Conservation (phyloP, 192 early-diverging fungal genomes). For the Podila clonocystis region DNA sequence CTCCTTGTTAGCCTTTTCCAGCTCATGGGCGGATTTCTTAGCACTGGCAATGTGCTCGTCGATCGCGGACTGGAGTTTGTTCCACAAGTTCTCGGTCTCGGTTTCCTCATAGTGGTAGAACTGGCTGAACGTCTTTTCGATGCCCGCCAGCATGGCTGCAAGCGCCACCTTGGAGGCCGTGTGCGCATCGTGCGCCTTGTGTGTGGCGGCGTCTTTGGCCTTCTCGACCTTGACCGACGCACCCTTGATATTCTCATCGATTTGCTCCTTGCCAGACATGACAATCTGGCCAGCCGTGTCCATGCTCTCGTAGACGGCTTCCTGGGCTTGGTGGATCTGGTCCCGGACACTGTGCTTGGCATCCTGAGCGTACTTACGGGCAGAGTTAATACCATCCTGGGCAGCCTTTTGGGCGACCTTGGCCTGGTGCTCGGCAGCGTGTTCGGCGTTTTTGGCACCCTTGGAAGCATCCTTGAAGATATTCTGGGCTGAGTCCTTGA, state of each 20-base stretch:
- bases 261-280: conserved; percentile 15
- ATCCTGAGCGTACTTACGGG: neutral
- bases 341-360: neutral
- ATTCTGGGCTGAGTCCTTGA: neutral
- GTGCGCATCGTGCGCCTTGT: conserved; percentile 27
- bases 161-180: conserved; percentile 27
- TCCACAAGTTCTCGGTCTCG: conserved; percentile 41
- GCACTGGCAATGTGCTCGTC: conserved; percentile 35
- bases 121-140: conserved; percentile 25
- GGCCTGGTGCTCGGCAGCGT: neutral
- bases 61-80: conserved; percentile 35
- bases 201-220: conserved; percentile 20
- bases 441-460: conserved; percentile 5
- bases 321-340: neutral
- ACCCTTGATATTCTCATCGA: conserved; percentile 8
- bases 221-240: conserved; percentile 10
- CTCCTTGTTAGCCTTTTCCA: conserved; percentile 39
- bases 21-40: conserved; percentile 18
- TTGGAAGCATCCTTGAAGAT: conserved; percentile 2
- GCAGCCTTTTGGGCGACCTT: conserved; percentile 17
- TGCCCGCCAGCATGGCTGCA: conserved; percentile 35
- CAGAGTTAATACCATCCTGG: neutral
- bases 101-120: conserved; percentile 39
- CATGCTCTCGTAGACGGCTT: neutral
- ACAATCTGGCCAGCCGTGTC: neutral